These are phyloP conservation scores for Yamadazyma friedrichii DNA, from an alignment of 1,139 yeast genomes.

Conservation along the genomic window DNA sequence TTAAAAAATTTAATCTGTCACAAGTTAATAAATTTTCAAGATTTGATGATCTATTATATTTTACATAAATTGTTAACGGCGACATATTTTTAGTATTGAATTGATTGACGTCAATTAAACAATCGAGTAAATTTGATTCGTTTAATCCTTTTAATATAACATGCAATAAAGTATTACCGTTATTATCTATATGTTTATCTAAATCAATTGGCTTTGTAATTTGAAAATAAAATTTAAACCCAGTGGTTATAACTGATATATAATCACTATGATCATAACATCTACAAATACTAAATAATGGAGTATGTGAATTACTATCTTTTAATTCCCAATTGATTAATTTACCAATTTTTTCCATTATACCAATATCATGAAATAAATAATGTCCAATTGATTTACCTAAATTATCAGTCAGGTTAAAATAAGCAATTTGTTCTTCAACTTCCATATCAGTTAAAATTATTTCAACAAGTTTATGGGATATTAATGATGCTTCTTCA, in stretches of 20 bases:
- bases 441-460: constrained; percentile 42
- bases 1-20: constrained; percentile 40
- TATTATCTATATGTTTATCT: constrained; percentile 64
- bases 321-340: constrained; percentile 68
- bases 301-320: constrained; percentile 74
- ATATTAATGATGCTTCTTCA: constrained; percentile 49
- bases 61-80: constrained; percentile 70
- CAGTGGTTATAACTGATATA: constrained; percentile 42
- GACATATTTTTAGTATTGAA: constrained; percentile 59
- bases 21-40: constrained; percentile 48
- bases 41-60: constrained; percentile 66
- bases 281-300: constrained; percentile 71
- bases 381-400: constrained; percentile 74
- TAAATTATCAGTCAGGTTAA: constrained; percentile 49
- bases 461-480: constrained; percentile 47
- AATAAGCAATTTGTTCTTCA: constrained; percentile 48
- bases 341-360: constrained; percentile 56
- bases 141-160: constrained; percentile 52
- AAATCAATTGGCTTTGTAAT: constrained; percentile 32
- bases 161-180: constrained; percentile 78
- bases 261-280: constrained; percentile 80
- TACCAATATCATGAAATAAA: constrained; percentile 55
- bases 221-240: constrained; percentile 43
- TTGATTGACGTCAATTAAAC: constrained; percentile 55
- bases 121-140: constrained; percentile 32